Evolutionary conservation across 2,329 filamentous ascomycete genomes (phyloP), one percentile per base, ranked within the genome.

Genomic region (Phialophora tarda): DNA sequence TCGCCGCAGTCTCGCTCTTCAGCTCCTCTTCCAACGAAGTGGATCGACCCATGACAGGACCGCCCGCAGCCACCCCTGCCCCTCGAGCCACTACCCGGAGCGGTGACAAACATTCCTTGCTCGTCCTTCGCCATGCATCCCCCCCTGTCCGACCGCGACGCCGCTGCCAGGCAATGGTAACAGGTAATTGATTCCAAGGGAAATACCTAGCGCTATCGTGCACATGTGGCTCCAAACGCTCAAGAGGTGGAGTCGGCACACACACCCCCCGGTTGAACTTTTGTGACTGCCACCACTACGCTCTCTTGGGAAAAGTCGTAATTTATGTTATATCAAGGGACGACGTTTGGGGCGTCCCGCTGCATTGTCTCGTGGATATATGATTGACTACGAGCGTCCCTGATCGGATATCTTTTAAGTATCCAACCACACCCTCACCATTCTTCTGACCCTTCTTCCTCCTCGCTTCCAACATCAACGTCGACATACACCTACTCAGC

Each of bases 241-340:
- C 32, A 41, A 8, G 23, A 47, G 26, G 59, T 61, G 59, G 59
- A 61, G 59, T 23, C 30, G 26, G 8, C 7, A 56, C 60, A 24
- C 48, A 48, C 51, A 32, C 61, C 44, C 68, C 68, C 63, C 65
- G 68, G 62, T 66, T 68, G 65, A 63, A 66, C 68, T 70, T 70
- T 70, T 70, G 68, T 50, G 51, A 64, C 59, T 58, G 60, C 32
- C 50, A 58, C 60, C 50, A 21, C 65, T 62, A 61, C 62, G 17
- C 64, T 64, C 14, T 26, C 53, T 56, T 62, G 28, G 60, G 65
- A 24, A 51, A 59, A 63, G 68, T 59, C 59, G 68, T 70, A 70
- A 62, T 69, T 66, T 55, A 41, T 44, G 55, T 65, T 67, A 67
- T 70, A 66, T 62, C 68, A 60, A 62, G 68, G 68, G 51, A 59